Evolutionary conservation across 2,329 filamentous ascomycete species (phyloP), one percentile per base, ranked within the genome.

Genomic region (Fusarium tuaranense): DNA sequence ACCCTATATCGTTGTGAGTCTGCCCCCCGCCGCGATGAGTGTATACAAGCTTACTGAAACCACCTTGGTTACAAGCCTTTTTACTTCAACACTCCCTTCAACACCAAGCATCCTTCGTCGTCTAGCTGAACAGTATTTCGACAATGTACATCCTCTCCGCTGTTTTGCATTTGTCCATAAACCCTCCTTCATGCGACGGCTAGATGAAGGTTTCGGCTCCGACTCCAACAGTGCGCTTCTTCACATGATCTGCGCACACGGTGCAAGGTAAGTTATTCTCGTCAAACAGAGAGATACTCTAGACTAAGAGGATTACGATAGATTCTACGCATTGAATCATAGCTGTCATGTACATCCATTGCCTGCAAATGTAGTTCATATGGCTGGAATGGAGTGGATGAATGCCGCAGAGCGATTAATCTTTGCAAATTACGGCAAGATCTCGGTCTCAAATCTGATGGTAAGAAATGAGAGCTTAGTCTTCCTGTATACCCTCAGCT

Each of bases 221-320:
- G 38, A 41, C 16, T 39, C 36, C 7, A 39, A 39, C 5, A 41
- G 9, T 20, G 38, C 38, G 1, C 18, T 41, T 41, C 38, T 41
- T n/a, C 16, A 41, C 38, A 41, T 41, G 38, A 41, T 41, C 38
- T 41, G 18, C 9, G 18, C 38, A 41, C 38, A 41, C 38, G 38
- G 38, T 18, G 38, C 38, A 12, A 41, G 38, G 38, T 41, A 41
- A 41, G 38, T 41, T 41, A n/a, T 41, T n/a, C 9, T 41, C 5
- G 5, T 20, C 18, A 20, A 5, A 12, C 2, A 10, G 9, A 9
- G 18, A 20, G 18, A 20, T n/a, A 39, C 10, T 41, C 18, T 2
- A 7, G 2, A 5, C 32, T 34, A 34, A 34, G 6, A 7, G 32
- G 2, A 7, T 1, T 0, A 13, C 14, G 5, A 0, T 14, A 34